These are phyloP conservation scores for Pezicula radicicola DNA, from an alignment of 2,329 filamentous ascomycete genomes.

Conservation along the genomic window DNA sequence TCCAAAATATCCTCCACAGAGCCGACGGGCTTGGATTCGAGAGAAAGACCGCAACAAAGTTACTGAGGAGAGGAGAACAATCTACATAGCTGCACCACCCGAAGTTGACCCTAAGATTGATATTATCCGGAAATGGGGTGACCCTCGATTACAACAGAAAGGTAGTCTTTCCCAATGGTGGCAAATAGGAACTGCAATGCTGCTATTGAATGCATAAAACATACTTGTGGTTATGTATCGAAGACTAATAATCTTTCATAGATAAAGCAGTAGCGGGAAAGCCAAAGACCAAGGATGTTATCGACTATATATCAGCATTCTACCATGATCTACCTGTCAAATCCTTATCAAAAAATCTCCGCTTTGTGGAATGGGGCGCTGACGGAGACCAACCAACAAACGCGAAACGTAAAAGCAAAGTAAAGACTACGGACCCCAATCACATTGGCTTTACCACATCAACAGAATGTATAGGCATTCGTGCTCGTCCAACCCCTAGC, in stretches of 20 bases:
- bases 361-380: slow-evolving; percentile 12
- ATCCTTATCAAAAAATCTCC: slow-evolving; percentile 8
- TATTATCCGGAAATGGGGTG: slow-evolving; percentile 8
- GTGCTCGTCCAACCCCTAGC: slow-evolving; percentile 15
- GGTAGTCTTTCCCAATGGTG: too few relatives aligned
- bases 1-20: slow-evolving; percentile 17
- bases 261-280: not conserved
- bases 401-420: not conserved
- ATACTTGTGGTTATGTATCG: too few relatives aligned
- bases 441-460: not conserved
- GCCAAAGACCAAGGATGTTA: slow-evolving; percentile 11
- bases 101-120: slow-evolving; percentile 4
- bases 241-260: not conserved
- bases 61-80: slow-evolving; percentile 10
- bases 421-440: slow-evolving; percentile 1
- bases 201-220: too few relatives aligned
- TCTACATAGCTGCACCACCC: slow-evolving; percentile 22
- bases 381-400: not conserved
- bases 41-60: slow-evolving; percentile 18
- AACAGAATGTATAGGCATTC: slow-evolving; percentile 14
- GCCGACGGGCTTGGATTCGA: slow-evolving; percentile 16
- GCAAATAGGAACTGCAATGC: too few relatives aligned
- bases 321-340: slow-evolving; percentile 23
- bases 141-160: not conserved
- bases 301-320: slow-evolving; percentile 21